Base-by-base conservation (phyloP, 441 rosid species). In the Arabidopsis lyrata region DNA sequence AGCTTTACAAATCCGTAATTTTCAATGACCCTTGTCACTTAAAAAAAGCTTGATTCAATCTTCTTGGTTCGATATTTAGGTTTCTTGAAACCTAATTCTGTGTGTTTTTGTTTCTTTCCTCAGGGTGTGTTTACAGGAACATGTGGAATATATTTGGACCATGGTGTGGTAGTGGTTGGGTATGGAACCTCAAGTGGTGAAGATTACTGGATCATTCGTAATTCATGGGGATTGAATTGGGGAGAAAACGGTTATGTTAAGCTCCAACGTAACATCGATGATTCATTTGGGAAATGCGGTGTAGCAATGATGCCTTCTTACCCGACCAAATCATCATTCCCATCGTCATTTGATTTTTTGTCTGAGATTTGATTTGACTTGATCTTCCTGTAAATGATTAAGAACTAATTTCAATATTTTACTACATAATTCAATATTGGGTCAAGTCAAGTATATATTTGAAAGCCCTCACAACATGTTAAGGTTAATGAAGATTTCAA, bases 281-380 rank as follows among this genome's bases (percentile, higher is more conserved):
- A 58, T 8, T 14, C 76, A 5, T 60, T 86, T 0, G 89, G 93
- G 49, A 86, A 85, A 72, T 86, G 90, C 2, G 89, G 90, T 14
- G 82, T 88, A 32, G 84, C 89, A 3, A 83, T 81, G 77, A 78
- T 81, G 82, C 77, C 90, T 9, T 86, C 87, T 0, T 88, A 88
- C 57, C 90, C 89, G 2, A 76, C 78, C 36, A 88, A 86, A 66
- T 55, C 73, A 78, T 68, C 70, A 0, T 12, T 24, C n/a, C 4
- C 56, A 4, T 22, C 69, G 31, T 54, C 68, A 39, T 16, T 69
- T 34, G 47, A 14, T 14, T 16, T 48, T 15, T 60, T 70, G 52
- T 41, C 67, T 24, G 67, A 70, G 18, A 24, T 60, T 36, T 70
- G 50, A 70, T 60, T 36, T 70, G 50, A 70, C 32, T 8, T 58